Percentiles rank a stretch among this genome's conserved stretches.
Conservation (phyloP, 768 basidiomycete species). For the Mycena capillaripes region DNA sequence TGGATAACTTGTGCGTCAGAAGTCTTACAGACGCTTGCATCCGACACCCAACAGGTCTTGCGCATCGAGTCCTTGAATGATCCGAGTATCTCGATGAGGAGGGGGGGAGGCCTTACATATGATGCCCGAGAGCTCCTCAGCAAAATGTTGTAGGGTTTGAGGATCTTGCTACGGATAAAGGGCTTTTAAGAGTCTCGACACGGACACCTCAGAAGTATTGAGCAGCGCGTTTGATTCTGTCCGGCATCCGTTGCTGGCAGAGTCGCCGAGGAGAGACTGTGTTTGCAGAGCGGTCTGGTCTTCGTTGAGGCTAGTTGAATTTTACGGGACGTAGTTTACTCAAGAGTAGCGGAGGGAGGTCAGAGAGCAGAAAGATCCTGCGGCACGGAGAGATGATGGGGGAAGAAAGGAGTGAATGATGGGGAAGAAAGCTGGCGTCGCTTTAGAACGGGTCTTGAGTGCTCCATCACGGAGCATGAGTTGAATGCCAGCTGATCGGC, state of each 20-base stretch:
- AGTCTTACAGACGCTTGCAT: background rate
- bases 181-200: background rate
- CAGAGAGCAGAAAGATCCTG: background rate
- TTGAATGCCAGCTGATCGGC: background rate
- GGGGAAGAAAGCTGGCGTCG: background rate
- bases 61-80: too few species aligned
- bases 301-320: too few species aligned
- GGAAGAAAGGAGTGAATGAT: background rate
- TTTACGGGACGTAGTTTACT: too few species aligned
- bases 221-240: background rate
- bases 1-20: background rate
- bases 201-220: background rate
- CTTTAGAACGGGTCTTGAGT: conserved; percentile 3
- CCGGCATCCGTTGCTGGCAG: background rate
- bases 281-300: background rate
- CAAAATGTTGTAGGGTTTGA: background rate
- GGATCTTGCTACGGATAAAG: background rate
- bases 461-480: background rate
- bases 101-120: too few species aligned
- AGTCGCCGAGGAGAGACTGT: background rate
- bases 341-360: too few species aligned
- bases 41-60: too few species aligned
- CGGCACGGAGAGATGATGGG: background rate
- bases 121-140: too few species aligned
- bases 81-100: too few species aligned